phyloP scores from a whole-genome alignment of 1,284 basidiomycete species.

The Austroboletus rostrupii region DNA sequence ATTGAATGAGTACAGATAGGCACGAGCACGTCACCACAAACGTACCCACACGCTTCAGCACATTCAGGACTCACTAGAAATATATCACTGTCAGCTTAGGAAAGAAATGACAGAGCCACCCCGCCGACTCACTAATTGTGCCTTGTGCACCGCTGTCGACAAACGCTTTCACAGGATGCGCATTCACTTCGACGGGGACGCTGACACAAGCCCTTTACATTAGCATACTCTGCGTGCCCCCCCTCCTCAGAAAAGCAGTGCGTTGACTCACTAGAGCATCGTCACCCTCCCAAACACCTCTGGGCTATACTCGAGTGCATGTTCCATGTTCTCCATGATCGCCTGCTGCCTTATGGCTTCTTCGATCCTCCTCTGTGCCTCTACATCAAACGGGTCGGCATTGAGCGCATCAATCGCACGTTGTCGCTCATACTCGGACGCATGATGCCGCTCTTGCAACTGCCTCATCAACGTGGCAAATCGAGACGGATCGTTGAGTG shows the following conservation, averaged over 20 bases:
- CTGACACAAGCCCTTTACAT: slow-evolving; percentile 34
- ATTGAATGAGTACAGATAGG: background rate
- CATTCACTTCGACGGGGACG: slow-evolving; percentile 88
- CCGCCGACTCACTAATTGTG: slow-evolving; percentile 78
- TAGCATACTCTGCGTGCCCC: slow-evolving; percentile 7
- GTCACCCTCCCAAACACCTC: slow-evolving; percentile 92
- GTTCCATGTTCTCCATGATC: slow-evolving; percentile 87
- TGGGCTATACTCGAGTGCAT: slow-evolving; percentile 89
- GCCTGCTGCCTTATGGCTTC: slow-evolving; percentile 90
- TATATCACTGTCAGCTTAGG: slow-evolving; percentile 9
- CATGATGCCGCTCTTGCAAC: slow-evolving; percentile 54
- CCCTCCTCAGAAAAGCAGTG: background rate
- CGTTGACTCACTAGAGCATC: slow-evolving; percentile 84
- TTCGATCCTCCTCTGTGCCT: slow-evolving; percentile 90
- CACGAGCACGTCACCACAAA: slow-evolving; percentile 6
- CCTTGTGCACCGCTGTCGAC: slow-evolving; percentile 97
- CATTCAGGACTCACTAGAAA: slow-evolving; percentile 86
- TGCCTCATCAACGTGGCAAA: slow-evolving; percentile 75
- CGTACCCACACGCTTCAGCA: slow-evolving; percentile 88
- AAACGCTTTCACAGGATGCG: slow-evolving; percentile 88
- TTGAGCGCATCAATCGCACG: slow-evolving; percentile 70
- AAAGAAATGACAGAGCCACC: slow-evolving; percentile 1
- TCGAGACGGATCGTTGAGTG: slow-evolving; percentile 64
- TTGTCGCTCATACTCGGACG: slow-evolving; percentile 52
- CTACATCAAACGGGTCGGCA: slow-evolving; percentile 86